Conservation (phyloP, 1,284 basidiomycete species). For the Hypsizygus ulmarius region DNA sequence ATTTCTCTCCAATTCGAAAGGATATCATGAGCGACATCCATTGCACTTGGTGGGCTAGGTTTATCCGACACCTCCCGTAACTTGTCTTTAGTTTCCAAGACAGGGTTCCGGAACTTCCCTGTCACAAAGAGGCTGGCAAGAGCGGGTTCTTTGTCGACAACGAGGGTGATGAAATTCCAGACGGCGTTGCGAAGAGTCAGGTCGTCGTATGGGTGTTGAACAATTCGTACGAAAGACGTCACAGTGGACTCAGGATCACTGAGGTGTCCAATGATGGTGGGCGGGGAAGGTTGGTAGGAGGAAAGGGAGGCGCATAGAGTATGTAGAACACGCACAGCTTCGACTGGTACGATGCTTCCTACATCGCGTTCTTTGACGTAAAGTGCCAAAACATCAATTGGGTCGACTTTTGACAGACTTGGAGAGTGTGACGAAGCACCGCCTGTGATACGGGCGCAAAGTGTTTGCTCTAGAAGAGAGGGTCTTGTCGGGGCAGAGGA, state of each 20-base stretch:
- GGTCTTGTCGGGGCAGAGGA: slow-evolving; percentile 41
- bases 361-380: slow-evolving; percentile 64
- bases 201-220: slow-evolving; percentile 72
- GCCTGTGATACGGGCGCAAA: slow-evolving; percentile 62
- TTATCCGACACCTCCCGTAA: slow-evolving; percentile 25
- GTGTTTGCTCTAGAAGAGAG: slow-evolving; percentile 70
- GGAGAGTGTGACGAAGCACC: slow-evolving; percentile 47
- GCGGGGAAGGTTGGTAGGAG: slow-evolving; percentile 51
- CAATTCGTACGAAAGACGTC: slow-evolving; percentile 57
- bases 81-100: slow-evolving; percentile 38
- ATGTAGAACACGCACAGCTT: slow-evolving; percentile 65
- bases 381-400: slow-evolving; percentile 66
- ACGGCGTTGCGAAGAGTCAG: slow-evolving; percentile 66
- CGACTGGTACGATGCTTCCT: slow-evolving; percentile 55
- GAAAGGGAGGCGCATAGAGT: slow-evolving; percentile 68
- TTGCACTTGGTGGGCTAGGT: slow-evolving; percentile 47
- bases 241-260: slow-evolving; percentile 69
- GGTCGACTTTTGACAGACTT: slow-evolving; percentile 50
- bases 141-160: slow-evolving; percentile 86
- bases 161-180: slow-evolving; percentile 82
- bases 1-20: slow-evolving; percentile 68
- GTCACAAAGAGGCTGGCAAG: slow-evolving; percentile 80
- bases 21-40: slow-evolving; percentile 65
- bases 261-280: slow-evolving; percentile 71
- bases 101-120: slow-evolving; percentile 60